Evolutionary conservation across 2,329 filamentous ascomycete genomes (phyloP).

Genomic region (Orbilia blumenaviensis): DNA sequence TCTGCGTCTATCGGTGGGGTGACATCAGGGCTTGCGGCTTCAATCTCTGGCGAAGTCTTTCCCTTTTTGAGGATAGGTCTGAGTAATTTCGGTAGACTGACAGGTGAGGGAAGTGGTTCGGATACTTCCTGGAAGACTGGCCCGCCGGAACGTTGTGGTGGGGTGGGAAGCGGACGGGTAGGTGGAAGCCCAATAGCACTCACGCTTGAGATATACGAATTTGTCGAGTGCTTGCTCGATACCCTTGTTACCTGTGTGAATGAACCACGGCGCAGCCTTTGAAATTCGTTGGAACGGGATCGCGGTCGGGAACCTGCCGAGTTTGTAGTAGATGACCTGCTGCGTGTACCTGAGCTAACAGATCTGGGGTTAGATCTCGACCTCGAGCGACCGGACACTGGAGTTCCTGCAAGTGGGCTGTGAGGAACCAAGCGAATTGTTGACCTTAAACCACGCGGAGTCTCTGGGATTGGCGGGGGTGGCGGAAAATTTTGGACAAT

Average conservation of each 20-base stretch:
- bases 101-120: constrained; percentile 23
- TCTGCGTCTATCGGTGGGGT: constrained; percentile 51
- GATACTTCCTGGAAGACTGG: constrained; percentile 27
- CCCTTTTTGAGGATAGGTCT: constrained; percentile 49
- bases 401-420: constrained; percentile 44
- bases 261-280: constrained; percentile 44
- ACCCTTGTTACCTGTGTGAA: constrained; percentile 38
- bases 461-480: constrained; percentile 51
- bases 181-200: constrained; percentile 50
- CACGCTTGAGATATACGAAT: constrained; percentile 47
- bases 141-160: constrained; percentile 38
- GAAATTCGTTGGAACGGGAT: constrained; percentile 39
- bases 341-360: constrained; percentile 43
- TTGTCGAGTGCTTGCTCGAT: constrained; percentile 44
- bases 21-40: constrained; percentile 45
- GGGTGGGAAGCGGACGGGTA: constrained; percentile 48
- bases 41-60: constrained; percentile 42
- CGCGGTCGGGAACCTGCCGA: constrained; percentile 49
- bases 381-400: constrained; percentile 47
- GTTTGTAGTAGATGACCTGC: constrained; percentile 47
- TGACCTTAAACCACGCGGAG: constrained; percentile 34
- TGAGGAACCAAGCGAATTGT: constrained; percentile 53
- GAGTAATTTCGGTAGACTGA: constrained; percentile 36
- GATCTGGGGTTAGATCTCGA: constrained; percentile 47
- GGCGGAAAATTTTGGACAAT: constrained; percentile 52